Percentiles rank a stretch among this genome's conserved stretches.
Evolutionary conservation across 352 stramenopile species (phyloP).

Genomic region (Pythium angustatum): DNA sequence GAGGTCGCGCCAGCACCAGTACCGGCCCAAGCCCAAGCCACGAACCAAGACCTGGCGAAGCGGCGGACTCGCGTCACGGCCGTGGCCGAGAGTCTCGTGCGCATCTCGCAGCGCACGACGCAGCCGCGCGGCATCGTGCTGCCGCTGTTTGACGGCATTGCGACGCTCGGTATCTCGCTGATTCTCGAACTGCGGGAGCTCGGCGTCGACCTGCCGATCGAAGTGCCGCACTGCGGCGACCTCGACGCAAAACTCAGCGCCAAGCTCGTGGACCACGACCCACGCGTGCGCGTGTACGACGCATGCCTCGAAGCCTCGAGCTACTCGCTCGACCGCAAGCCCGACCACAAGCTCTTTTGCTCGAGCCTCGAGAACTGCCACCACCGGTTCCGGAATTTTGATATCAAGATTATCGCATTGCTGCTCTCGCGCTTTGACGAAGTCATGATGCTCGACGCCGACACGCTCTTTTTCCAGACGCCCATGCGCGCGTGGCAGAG

Average conservation of each 20-base stretch:
- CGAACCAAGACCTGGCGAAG: background rate
- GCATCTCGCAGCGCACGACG: conserved; percentile 32
- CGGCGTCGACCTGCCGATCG: conserved; percentile 55
- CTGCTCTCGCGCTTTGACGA: conserved; percentile 70
- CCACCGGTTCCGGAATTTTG: conserved; percentile 51
- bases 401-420: conserved; percentile 67
- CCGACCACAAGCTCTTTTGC: conserved; percentile 50
- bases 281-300: conserved; percentile 63
- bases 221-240: conserved; percentile 71
- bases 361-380: conserved; percentile 44
- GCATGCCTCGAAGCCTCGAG: conserved; percentile 46
- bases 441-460: conserved; percentile 78
- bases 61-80: conserved; percentile 6
- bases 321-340: conserved; percentile 6
- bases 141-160: conserved; percentile 66
- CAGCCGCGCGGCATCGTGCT: conserved; percentile 56
- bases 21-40: background rate
- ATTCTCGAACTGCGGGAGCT: conserved; percentile 56
- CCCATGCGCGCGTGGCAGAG: conserved; percentile 54
- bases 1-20: background rate
- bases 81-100: conserved; percentile 14
- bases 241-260: conserved; percentile 42
- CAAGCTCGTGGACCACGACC: conserved; percentile 35
- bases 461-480: conserved; percentile 67
- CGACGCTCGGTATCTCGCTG: conserved; percentile 56